phyloP scores from a whole-genome alignment of 257 asterid species.

The Mentha longifolia region DNA sequence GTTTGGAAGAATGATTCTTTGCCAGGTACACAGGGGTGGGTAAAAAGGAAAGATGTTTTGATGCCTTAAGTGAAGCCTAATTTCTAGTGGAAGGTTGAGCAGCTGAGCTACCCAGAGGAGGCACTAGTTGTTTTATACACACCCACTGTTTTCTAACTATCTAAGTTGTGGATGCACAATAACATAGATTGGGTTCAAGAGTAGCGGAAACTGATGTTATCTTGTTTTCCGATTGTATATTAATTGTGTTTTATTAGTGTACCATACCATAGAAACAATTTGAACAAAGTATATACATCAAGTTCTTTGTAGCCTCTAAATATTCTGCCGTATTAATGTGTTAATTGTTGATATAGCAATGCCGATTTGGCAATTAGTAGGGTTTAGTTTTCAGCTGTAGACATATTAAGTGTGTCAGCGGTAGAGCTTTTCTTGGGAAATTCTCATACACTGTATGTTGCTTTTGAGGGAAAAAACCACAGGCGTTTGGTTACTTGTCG shows the following conservation, averaged over 20 bases:
- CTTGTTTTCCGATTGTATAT: slow-evolving; percentile 50
- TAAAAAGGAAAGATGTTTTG: background rate
- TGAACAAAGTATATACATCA: slow-evolving; percentile 28
- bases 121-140: slow-evolving; percentile 29
- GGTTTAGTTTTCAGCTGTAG: too few species aligned
- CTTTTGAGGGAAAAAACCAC: too few species aligned
- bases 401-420: too few species aligned
- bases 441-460: too few species aligned
- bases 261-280: slow-evolving; percentile 44
- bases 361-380: too few species aligned
- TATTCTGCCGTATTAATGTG: background rate
- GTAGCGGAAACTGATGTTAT: background rate
- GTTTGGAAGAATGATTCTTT: slow-evolving; percentile 30
- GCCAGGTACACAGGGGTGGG: slow-evolving; percentile 25
- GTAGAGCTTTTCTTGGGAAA: too few species aligned
- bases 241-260: slow-evolving; percentile 31
- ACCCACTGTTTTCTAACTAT: slow-evolving; percentile 38
- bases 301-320: background rate
- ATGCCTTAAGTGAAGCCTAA: background rate
- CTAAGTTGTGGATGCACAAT: slow-evolving; percentile 35
- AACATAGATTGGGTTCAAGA: background rate
- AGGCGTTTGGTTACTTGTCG: too few species aligned
- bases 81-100: too few species aligned
- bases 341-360: too few species aligned
- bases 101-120: slow-evolving; percentile 16